Conservation (phyloP, 2,329 filamentous ascomycete genomes). For the Neofusicoccum kwambonambiense region DNA sequence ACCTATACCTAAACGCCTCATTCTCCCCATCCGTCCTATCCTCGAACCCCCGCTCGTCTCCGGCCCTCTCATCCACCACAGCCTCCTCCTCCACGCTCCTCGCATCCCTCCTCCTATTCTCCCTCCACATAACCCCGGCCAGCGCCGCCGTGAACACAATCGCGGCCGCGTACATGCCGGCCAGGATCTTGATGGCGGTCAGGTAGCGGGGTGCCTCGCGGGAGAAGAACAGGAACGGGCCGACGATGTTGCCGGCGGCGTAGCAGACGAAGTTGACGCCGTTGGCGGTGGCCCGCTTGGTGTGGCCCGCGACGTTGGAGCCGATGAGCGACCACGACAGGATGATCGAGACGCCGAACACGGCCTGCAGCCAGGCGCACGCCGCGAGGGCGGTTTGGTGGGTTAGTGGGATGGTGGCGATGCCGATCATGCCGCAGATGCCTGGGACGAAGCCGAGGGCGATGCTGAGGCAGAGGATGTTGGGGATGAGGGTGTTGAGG, state of each 20-base stretch:
- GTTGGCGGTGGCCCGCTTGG: conserved; percentile 51
- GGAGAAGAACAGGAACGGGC: conserved; percentile 27
- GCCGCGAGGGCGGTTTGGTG: conserved; percentile 24
- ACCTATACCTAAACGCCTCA: conserved; percentile 32
- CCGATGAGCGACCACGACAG: conserved; percentile 52
- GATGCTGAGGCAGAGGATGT: conserved; percentile 10
- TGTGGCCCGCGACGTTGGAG: conserved; percentile 48
- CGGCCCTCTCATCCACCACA: conserved; percentile 27
- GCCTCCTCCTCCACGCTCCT: conserved; percentile 20
- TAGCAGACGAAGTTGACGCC: conserved; percentile 52
- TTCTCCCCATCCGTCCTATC: conserved; percentile 34
- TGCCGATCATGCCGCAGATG: conserved; percentile 51
- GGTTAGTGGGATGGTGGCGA: conserved; percentile 47
- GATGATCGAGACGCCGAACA: conserved; percentile 51
- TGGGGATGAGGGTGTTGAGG: too few relatives aligned
- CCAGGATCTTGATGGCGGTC: conserved; percentile 44
- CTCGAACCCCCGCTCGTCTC: conserved; percentile 54
- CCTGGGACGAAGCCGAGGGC: conserved; percentile 45
- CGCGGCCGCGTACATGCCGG: conserved; percentile 46
- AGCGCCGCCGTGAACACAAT: conserved; percentile 34
- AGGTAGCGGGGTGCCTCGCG: conserved; percentile 34
- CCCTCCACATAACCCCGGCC: conserved; percentile 31
- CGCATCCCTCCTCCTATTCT: conserved; percentile 32
- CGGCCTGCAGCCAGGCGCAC: conserved; percentile 24
- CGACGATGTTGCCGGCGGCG: conserved; percentile 50